A percentile compares a stretch with the other conserved stretches of the same genome.
These are phyloP conservation scores for Apiospora arundinis DNA, from an alignment of 2,329 filamentous ascomycete genomes.

Conservation along the genomic window DNA sequence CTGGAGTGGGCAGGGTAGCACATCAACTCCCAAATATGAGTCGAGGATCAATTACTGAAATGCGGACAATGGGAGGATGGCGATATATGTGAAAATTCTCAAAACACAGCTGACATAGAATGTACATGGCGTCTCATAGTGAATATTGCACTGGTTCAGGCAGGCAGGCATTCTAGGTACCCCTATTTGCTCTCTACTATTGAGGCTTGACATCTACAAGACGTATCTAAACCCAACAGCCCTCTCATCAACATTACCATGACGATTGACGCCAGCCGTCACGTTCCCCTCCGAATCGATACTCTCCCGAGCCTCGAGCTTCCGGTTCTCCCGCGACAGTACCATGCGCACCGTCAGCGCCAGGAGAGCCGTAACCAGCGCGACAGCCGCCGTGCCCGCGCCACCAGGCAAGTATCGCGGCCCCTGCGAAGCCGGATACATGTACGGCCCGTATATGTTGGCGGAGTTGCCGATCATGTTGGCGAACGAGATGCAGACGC, in stretches of 20 bases:
- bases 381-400: conserved; percentile 66
- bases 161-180: not conserved
- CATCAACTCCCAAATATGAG: no score
- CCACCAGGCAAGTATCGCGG: conserved; percentile 59
- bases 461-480: conserved; percentile 70
- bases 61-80: no score
- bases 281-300: conserved; percentile 24
- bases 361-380: conserved; percentile 63
- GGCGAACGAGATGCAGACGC: conserved; percentile 69
- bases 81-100: no score
- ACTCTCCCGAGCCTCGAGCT: conserved; percentile 50
- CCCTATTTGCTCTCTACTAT: not conserved
- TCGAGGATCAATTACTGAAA: no score
- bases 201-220: conserved; percentile 29
- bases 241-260: conserved; percentile 25
- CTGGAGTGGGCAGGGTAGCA: no score
- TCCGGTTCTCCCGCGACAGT: conserved; percentile 65
- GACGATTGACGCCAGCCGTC: conserved; percentile 12
- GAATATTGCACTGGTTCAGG: no score
- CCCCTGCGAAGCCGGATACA: conserved; percentile 50
- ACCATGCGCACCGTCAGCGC: conserved; percentile 59
- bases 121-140: no score
- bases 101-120: no score
- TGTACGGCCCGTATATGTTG: conserved; percentile 54
- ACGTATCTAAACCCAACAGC: conserved; percentile 40